Base-by-base conservation (phyloP, 1,284 basidiomycete species). In the Phellopilus nigrolimitatus region DNA sequence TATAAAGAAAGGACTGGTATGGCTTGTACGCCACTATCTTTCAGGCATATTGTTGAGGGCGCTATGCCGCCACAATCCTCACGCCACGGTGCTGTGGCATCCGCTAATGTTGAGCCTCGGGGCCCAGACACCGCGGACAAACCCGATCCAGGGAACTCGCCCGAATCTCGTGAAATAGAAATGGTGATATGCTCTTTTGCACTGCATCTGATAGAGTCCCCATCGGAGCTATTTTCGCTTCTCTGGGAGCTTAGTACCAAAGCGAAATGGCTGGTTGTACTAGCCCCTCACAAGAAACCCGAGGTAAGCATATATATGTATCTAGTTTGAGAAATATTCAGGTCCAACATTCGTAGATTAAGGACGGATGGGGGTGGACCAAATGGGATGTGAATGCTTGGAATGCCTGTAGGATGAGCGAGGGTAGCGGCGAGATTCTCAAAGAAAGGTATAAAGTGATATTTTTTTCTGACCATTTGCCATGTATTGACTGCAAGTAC, bases 281-380 rank as follows among this genome's bases (percentile, higher is more conserved):
- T 86, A 19, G 82, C 84, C 1, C 85, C 85, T 10, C 84, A 88
- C 63, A 87, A 88, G 64, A 85, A 80, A 59, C 85, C 85, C 15
- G 82, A 86, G 67, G 83, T 83, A 57, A 30, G 60, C 50, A n/a
- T 19, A 17, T 24, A 42, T 9, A 19, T 34, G 44, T n/a, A 25
- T 49, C 37, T 21, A 12, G 19, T 4, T 40, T 33, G 39, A 15
- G 40, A 55, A 15, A 24, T 9, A 9, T 25, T 17, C 8, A 42
- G 3, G 15, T n/a, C 4, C 49, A 19, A 39, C 12, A 33, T 54
- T 24, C 2, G 3, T 46, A 86, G 83, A 80, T 88, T 58, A 87
- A 86, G 64, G 75, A 79, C 10, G 79, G 80, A 0, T 88, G 84
- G 84, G 84, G 84, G 9, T 88, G 83, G 83, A 62, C 65, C 8